Base-by-base conservation (phyloP, 805 yeast species). In the Diddensiella transvaalensis region DNA sequence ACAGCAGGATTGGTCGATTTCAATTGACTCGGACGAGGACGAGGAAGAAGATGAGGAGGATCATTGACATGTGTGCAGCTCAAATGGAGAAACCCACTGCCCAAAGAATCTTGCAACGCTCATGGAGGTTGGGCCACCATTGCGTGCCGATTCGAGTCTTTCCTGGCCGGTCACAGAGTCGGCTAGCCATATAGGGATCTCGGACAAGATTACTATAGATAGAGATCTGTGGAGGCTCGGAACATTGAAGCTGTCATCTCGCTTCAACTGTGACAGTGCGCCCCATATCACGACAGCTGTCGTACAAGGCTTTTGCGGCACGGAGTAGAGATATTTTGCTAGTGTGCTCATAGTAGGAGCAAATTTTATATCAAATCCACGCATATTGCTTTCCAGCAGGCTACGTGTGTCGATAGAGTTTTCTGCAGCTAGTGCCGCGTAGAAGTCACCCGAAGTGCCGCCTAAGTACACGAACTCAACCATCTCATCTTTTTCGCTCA, bases 1-100 rank as follows among this genome's bases (percentile, higher is more conserved):
- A 5, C 56, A 49, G 17, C 58, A 50, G 17, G 50, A 49, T 4
- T 50, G 50, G 48, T 51, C 37, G 19, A 49, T 51, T 15, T 36
- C 62, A 4, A 60, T 60, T 1, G 42, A 50, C n/a, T 60, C 55
- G 26, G 59, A 56, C 4, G 65, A 62, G 18, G 57, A 55, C 2
- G 58, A 55, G 26, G 52, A 45, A 3, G 62, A 54, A 29, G 52
- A 52, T 26, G 52, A 51, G 6, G 57, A 51, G 19, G 56, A 57
- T 13, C 50, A 46, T 35, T 24, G 32, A 18, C 17, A 40, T 3
- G 38, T 11, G 18, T 35, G 8, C 21, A 35, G 15, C 15, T n/a
- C 18, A 10, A 35, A 35, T 10, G 38, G 38, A 35, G 15, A 6
- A 19, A n/a, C 8, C 46, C 46, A 42, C 21, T 42, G n/a, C 15